Evolutionary conservation across 192 early-diverging fungal species (phyloP).

Genomic region (Coemansia sp.): DNA sequence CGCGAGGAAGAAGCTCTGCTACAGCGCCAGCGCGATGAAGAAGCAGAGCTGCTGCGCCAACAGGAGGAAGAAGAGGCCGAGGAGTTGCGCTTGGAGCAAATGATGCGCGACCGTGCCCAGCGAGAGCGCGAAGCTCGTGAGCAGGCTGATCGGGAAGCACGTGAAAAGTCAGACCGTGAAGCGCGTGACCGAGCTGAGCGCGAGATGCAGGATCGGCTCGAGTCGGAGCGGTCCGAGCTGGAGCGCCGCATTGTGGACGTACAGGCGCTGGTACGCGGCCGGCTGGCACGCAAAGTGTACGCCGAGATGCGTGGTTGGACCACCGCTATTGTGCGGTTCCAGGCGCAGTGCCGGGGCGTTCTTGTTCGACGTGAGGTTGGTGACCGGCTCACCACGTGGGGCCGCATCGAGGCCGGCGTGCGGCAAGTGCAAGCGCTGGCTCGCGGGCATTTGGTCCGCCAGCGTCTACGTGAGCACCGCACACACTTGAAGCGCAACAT

Average conservation of each 20-base stretch:
- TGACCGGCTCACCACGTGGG: slow-evolving; percentile 29
- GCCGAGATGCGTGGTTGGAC: slow-evolving; percentile 57
- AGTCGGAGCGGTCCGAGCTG: slow-evolving; percentile 38
- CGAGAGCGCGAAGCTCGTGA: slow-evolving; percentile 31
- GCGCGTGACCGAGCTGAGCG: slow-evolving; percentile 18
- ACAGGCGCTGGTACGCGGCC: slow-evolving; percentile 64
- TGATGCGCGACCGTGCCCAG: slow-evolving; percentile 6
- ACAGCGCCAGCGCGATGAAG: slow-evolving; percentile 20
- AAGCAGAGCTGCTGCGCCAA: neutral
- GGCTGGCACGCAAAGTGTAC: slow-evolving; percentile 56
- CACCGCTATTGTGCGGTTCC: slow-evolving; percentile 45
- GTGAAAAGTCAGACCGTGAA: neutral
- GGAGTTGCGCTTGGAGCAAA: slow-evolving; percentile 13
- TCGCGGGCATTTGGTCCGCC: slow-evolving; percentile 64
- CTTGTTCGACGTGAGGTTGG: slow-evolving; percentile 47
- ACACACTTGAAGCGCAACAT: slow-evolving; percentile 64
- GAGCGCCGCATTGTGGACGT: slow-evolving; percentile 51
- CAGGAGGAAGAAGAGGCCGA: slow-evolving; percentile 11
- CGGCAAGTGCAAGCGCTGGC: slow-evolving; percentile 63
- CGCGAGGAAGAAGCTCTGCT: neutral
- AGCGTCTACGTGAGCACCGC: slow-evolving; percentile 58
- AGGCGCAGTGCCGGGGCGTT: slow-evolving; percentile 48
- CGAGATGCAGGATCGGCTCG: slow-evolving; percentile 36
- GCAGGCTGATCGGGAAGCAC: slow-evolving; percentile 6
- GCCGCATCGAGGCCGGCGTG: slow-evolving; percentile 34